Evolutionary conservation across 495 filamentous ascomycete genomes (phyloP).

Genomic region (Mytilinidion resinicola): DNA sequence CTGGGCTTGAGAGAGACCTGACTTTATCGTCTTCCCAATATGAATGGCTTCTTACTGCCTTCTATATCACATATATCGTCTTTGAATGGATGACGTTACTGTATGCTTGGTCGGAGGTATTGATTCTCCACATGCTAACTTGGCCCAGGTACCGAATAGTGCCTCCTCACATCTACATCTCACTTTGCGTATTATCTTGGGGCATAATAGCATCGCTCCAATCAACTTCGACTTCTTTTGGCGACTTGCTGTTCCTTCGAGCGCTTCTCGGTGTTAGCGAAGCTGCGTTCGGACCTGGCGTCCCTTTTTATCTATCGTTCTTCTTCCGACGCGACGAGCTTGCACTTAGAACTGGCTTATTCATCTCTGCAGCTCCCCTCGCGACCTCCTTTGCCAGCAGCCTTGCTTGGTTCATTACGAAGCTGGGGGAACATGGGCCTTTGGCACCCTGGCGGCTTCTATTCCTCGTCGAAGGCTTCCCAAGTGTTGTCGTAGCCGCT

Average conservation of each 20-base stretch:
- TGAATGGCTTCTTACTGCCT: conserved; percentile 61
- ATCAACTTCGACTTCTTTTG: conserved; percentile 34
- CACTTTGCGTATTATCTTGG: conserved; percentile 52
- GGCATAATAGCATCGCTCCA: conserved; percentile 68
- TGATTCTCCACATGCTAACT: conserved; percentile 28
- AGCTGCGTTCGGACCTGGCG: conserved; percentile 43
- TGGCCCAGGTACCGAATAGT: conserved; percentile 28
- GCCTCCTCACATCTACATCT: conserved; percentile 56
- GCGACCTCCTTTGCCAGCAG: conserved; percentile 80
- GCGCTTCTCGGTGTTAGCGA: conserved; percentile 24
- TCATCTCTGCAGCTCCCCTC: conserved; percentile 71
- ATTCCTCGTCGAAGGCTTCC: conserved; percentile 79
- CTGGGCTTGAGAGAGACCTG: conserved; percentile 62
- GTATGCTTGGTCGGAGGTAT: conserved; percentile 29
- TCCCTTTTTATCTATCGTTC: conserved; percentile 74
- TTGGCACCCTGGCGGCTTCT: conserved; percentile 74
- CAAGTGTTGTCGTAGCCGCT: conserved; percentile 58
- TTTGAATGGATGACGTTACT: conserved; percentile 71
- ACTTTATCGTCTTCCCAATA: conserved; percentile 46
- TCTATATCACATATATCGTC: conserved; percentile 67
- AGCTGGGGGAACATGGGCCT: conserved; percentile 50
- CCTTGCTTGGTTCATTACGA: conserved; percentile 77
- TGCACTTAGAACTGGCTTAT: conserved; percentile 70
- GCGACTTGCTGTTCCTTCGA: conserved; percentile 38
- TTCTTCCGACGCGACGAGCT: conserved; percentile 79